Evolutionary conservation across 768 basidiomycete species (phyloP).

Genomic region (Calocera viscosa): DNA sequence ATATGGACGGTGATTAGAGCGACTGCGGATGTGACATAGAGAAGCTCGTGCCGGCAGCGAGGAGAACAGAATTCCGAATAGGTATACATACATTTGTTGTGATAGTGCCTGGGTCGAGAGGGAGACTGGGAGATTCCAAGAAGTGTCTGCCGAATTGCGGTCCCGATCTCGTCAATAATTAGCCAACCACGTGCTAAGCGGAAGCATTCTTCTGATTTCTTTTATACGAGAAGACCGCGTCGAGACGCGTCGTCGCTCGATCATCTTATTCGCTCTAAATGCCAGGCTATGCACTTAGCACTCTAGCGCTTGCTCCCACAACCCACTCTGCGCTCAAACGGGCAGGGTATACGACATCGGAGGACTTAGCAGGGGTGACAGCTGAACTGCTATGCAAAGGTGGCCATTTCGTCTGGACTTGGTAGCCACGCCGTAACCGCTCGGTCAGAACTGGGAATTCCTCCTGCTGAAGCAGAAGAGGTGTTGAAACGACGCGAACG

Average conservation of each 20-base stretch:
- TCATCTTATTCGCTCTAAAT: background rate
- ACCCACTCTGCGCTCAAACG: background rate
- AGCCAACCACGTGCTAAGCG: too few relatives aligned
- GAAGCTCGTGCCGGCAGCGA: too few relatives aligned
- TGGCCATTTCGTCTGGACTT: background rate
- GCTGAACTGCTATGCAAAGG: background rate
- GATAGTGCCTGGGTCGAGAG: too few relatives aligned
- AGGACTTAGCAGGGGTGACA: background rate
- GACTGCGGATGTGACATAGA: too few relatives aligned
- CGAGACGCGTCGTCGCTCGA: background rate
- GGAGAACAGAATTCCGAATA: too few relatives aligned
- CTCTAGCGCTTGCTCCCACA: background rate
- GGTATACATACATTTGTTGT: too few relatives aligned
- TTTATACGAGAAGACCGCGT: background rate
- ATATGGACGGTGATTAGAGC: too few relatives aligned
- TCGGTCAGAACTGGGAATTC: background rate
- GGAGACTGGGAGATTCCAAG: too few relatives aligned
- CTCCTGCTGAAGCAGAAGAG: background rate
- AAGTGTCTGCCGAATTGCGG: too few relatives aligned
- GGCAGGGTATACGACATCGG: background rate
- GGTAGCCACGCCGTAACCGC: background rate
- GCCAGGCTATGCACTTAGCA: background rate
- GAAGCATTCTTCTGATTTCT: background rate
- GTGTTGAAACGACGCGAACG: background rate
- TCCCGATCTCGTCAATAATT: too few relatives aligned